Base-by-base conservation (phyloP, 2,329 filamentous ascomycete species). In the Beauveria australis region DNA sequence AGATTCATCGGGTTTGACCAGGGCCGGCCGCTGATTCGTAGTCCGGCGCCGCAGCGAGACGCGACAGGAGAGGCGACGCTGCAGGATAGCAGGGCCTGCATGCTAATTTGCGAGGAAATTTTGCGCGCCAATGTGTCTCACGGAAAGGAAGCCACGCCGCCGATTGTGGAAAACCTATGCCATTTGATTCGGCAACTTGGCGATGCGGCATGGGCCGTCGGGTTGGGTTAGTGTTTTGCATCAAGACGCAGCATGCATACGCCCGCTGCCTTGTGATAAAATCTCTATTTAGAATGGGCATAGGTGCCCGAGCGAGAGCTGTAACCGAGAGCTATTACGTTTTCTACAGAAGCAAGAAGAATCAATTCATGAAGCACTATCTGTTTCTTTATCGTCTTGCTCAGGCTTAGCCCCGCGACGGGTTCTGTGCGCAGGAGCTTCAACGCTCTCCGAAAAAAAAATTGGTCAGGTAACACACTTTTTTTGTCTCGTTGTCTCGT, bases 151-250 rank as follows among this genome's bases (percentile, higher is more conserved):
- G 69, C 72, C 8, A 66, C 78, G 62, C 83, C 87, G 14, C 81
- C 86, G 0, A 77, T 91, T 49, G 85, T 89, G 1, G 86, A 88
- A 65, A 89, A 89, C 63, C 69, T 90, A 53, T 81, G 85, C 51
- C 79, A 84, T 51, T 72, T 90, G 65, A 81, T 90, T 66, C 80
- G 80, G 63, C 84, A 86, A 64, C 70, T 89, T 57, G 80, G 81
- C 4, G 76, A 78, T 65, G 80, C 81, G 4, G 79, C 80, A 2
- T 73, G 72, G 71, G 70, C 70, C 16, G 72, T 73, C 16, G 72
- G 73, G 6, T 43, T 74, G 52, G 68, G 70, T 30, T 59, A 47
- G 30, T 5, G 44, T 14, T 54, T 26, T 22, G 18, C 5, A 22
- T 33, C 5, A 22, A 12, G 7, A 44, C 22, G 22, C 10, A 47